phyloP scores from a whole-genome alignment of 1,284 basidiomycete genomes.

The Phenoliferia sp. region DNA sequence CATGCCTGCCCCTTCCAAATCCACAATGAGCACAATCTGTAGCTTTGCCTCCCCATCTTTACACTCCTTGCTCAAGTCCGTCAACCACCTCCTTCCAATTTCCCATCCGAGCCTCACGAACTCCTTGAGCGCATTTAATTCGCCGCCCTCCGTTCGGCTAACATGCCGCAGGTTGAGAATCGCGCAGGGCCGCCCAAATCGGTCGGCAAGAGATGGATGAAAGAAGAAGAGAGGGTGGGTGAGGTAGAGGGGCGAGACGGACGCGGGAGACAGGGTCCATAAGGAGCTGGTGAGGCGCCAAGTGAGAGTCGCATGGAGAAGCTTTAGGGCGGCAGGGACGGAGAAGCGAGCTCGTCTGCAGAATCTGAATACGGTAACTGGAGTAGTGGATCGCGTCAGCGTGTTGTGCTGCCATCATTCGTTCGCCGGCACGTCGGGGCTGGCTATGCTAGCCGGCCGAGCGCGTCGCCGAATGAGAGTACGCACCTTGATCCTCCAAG shows the following conservation, averaged over 20 bases:
- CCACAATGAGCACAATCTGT: constrained; percentile 66
- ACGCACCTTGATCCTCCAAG: constrained; percentile 19
- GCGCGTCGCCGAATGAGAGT: too few relatives aligned
- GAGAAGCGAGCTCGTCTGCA: constrained; percentile 29
- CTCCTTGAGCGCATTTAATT: constrained; percentile 35
- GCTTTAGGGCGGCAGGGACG: constrained; percentile 14
- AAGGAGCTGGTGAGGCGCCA: constrained; percentile 23
- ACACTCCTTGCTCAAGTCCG: constrained; percentile 23
- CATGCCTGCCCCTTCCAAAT: constrained; percentile 57
- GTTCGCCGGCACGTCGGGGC: too few relatives aligned
- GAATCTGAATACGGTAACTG: constrained; percentile 33
- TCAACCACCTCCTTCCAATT: constrained; percentile 30
- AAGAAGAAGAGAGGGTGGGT: constrained; percentile 34
- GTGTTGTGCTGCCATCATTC: too few relatives aligned
- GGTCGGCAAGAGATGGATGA: constrained; percentile 33
- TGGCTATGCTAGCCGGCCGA: too few relatives aligned
- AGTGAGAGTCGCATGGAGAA: constrained; percentile 24
- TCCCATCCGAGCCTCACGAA: constrained; percentile 31
- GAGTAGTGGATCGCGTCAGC: background rate
- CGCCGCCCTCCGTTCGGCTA: constrained; percentile 29
- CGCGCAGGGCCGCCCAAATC: constrained; percentile 34
- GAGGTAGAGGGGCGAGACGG: constrained; percentile 27
- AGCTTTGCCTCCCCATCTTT: constrained; percentile 46
- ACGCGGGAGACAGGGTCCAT: background rate
- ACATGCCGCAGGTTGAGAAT: constrained; percentile 34